phyloP scores from a whole-genome alignment of 805 yeast species.

The Wickerhamomyces alni region DNA sequence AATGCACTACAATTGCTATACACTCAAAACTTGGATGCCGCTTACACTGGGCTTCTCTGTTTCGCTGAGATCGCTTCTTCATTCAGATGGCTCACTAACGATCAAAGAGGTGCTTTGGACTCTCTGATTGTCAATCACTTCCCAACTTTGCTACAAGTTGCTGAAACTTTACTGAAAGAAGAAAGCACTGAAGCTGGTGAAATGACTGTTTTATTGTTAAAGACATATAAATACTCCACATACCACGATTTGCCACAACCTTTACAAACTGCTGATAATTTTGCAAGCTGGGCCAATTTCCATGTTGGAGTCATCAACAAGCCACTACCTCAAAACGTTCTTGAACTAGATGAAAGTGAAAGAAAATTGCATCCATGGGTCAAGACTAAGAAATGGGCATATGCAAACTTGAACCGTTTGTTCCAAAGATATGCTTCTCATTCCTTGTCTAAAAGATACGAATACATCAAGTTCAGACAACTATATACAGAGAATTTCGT shows the following conservation, averaged over 20 bases:
- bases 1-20: constrained; percentile 40
- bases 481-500: constrained; percentile 52
- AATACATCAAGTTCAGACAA: constrained; percentile 54
- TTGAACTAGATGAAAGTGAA: constrained; percentile 46
- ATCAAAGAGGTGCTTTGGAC: constrained; percentile 47
- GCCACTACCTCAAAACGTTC: constrained; percentile 48
- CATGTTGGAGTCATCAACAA: constrained; percentile 63
- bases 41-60: constrained; percentile 64
- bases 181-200: constrained; percentile 51
- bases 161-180: constrained; percentile 43
- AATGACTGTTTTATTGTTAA: constrained; percentile 66
- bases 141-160: constrained; percentile 63
- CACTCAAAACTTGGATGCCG: constrained; percentile 34
- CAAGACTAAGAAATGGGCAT: constrained; percentile 85
- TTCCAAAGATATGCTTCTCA: constrained; percentile 65
- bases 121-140: constrained; percentile 49
- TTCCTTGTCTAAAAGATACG: constrained; percentile 37
- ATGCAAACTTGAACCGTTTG: constrained; percentile 66
- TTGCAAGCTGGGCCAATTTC: constrained; percentile 68
- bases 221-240: constrained; percentile 72
- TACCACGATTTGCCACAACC: constrained; percentile 65
- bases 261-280: constrained; percentile 45
- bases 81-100: constrained; percentile 66
- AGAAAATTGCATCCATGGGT: constrained; percentile 53
- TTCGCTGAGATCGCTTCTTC: constrained; percentile 64